phyloP scores from a whole-genome alignment of 1,284 basidiomycete genomes.

The Cryptococcus amylolentus region DNA sequence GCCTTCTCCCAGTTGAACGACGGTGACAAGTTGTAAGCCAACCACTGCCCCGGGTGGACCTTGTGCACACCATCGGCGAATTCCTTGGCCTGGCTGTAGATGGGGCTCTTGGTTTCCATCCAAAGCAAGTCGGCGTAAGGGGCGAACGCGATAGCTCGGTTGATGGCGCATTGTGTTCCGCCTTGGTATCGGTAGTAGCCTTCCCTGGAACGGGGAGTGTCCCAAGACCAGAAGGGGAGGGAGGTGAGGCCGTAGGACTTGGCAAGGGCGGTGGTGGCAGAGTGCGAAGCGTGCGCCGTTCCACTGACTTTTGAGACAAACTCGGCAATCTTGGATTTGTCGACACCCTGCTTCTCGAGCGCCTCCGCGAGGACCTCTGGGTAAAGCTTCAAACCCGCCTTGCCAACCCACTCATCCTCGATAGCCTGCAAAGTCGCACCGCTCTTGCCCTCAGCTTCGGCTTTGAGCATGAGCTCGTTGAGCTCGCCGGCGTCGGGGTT shows the following conservation, averaged over 20 bases:
- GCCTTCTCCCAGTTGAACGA: slow-evolving; percentile 85
- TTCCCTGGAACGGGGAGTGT: slow-evolving; percentile 87
- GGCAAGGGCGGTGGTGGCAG: slow-evolving; percentile 70
- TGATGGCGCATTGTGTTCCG: slow-evolving; percentile 89
- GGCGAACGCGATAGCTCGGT: slow-evolving; percentile 87
- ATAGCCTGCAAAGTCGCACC: slow-evolving; percentile 77
- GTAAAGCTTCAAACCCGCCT: slow-evolving; percentile 77
- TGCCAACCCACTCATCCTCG: slow-evolving; percentile 79
- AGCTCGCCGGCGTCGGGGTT: slow-evolving; percentile 68
- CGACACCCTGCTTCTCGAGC: slow-evolving; percentile 62
- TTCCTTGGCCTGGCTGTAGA: slow-evolving; percentile 86
- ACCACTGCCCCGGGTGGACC: slow-evolving; percentile 78
- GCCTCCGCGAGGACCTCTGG: slow-evolving; percentile 69
- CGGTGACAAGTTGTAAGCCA: slow-evolving; percentile 90
- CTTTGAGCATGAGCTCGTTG: slow-evolving; percentile 76
- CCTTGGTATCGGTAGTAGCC: slow-evolving; percentile 92
- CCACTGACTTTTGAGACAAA: slow-evolving; percentile 35
- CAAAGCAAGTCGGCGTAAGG: slow-evolving; percentile 88
- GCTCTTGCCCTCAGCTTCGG: slow-evolving; percentile 72
- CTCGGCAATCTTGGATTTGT: slow-evolving; percentile 41
- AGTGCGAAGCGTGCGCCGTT: slow-evolving; percentile 60
- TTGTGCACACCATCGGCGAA: slow-evolving; percentile 85
- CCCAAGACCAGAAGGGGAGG: slow-evolving; percentile 78
- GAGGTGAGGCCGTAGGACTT: slow-evolving; percentile 71
- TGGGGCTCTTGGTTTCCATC: slow-evolving; percentile 99